Conservation (phyloP, 1,284 basidiomycete species). For the Marasmius fiardii region DNA sequence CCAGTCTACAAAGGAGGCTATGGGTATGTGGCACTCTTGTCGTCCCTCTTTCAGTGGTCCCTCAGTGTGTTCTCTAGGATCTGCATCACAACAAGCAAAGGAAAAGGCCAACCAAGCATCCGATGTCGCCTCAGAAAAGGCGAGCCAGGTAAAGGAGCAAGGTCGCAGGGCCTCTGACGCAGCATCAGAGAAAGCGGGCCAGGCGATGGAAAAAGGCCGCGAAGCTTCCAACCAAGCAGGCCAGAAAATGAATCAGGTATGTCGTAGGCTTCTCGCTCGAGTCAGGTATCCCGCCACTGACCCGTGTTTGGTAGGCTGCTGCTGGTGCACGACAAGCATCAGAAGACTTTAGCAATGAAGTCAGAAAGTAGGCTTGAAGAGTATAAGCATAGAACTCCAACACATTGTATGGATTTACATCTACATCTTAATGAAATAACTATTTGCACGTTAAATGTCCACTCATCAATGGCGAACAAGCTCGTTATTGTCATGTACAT, state of each 20-base stretch:
- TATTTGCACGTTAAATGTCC: too few relatives aligned
- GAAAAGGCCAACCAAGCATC: conserved; percentile 29
- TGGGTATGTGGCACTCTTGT: conserved; percentile 35
- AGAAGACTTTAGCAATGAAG: conserved; percentile 43
- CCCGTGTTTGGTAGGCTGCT: conserved; percentile 31
- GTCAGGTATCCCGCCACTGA: neutral
- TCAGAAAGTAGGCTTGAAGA: conserved; percentile 33
- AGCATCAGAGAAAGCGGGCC: conserved; percentile 35
- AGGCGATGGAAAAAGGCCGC: conserved; percentile 23
- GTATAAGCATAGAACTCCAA: too few relatives aligned
- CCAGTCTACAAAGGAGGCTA: conserved; percentile 48
- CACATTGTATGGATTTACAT: too few relatives aligned
- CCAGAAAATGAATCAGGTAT: conserved; percentile 41
- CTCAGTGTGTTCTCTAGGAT: conserved; percentile 19
- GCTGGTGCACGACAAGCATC: conserved; percentile 39
- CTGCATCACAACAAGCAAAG: conserved; percentile 28
- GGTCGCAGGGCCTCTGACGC: conserved; percentile 25
- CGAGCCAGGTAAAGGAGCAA: too few relatives aligned
- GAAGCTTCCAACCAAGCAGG: conserved; percentile 31
- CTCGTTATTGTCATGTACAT: too few relatives aligned
- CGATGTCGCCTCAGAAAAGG: conserved; percentile 28
- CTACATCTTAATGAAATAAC: too few relatives aligned
- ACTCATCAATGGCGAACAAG: too few relatives aligned
- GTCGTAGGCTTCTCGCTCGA: neutral
- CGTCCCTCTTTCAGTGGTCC: neutral